Percentiles rank a stretch among this genome's conserved stretches.
Conservation (phyloP, 768 basidiomycete genomes). For the Suillus discolor region DNA sequence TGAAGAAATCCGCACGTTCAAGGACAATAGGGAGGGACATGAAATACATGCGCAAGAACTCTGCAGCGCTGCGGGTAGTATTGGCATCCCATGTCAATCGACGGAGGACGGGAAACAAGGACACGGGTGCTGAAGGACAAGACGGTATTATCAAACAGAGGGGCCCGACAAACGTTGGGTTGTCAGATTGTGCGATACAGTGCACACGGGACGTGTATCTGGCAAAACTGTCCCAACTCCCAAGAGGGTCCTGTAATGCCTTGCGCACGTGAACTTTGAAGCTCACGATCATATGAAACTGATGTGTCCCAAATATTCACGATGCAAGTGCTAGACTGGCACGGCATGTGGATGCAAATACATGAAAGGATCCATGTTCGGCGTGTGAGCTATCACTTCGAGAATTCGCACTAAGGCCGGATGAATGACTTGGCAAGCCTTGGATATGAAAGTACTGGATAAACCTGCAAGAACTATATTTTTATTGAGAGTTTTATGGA, state of each 20-base stretch:
- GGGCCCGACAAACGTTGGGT: neutral
- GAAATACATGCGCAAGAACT: conserved; percentile 25
- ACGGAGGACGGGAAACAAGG: conserved; percentile 26
- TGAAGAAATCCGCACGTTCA: neutral
- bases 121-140: conserved; percentile 13
- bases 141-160: conserved; percentile 13
- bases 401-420: neutral
- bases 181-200: neutral
- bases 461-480: neutral
- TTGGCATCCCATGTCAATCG: conserved; percentile 24
- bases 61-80: conserved; percentile 20
- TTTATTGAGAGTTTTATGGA: neutral
- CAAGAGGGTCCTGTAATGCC: neutral
- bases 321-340: too few relatives aligned
- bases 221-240: neutral
- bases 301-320: neutral
- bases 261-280: neutral
- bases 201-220: neutral
- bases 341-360: conserved; percentile 24
- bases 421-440: neutral
- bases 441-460: neutral
- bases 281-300: neutral
- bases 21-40: conserved; percentile 16
- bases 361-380: conserved; percentile 15
- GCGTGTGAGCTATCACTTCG: neutral